Evolutionary conservation across 495 filamentous ascomycete genomes (phyloP), one percentile per base, ranked within the genome.

Genomic region (Tuber magnatum): DNA sequence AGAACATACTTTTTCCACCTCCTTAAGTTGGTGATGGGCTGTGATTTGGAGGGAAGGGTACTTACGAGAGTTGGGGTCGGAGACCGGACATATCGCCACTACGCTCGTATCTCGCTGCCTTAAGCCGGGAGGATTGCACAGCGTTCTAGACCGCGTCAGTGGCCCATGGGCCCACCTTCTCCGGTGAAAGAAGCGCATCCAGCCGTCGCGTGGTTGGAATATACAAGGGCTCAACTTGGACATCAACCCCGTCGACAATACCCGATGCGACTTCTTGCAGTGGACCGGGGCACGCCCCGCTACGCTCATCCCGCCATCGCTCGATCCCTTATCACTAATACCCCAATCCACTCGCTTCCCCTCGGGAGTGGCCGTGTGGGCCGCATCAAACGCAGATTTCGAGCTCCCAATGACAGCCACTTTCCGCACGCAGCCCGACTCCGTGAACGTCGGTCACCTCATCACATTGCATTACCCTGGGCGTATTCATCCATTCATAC

Each of bases 321-420:
- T 93, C 81, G 92, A 89, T 4, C 93, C 93, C 10, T 87, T 91
- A 48, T 89, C 88, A 74, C 94, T 87, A 75, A 97, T 93, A 41
- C 97, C 85, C 92, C 90, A 93, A 76, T 93, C 86, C 3, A 97
- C 91, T 43, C 88, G 84, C 70, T 91, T 85, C 3, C 91, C 92
- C 1, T 86, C 84, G 0, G 87, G 86, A 2, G 89, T 91, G 79
- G 89, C 91, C 4, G 87, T 85, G 78, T 93, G 93, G 0, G 89
- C 92, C 3, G 89, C 88, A 85, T 96, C 93, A 86, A 88, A 93
- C 1, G 88, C 91, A 6, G 90, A 92, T 82, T 96, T 97, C 1
- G 88, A 89, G 14, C 88, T 90, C 22, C 93, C 92, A 70, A 93
- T 86, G 2, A 96, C 86, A 0, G 88, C 87, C 6, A 93, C 86